Percentiles rank a stretch among this genome's conserved stretches.
These are phyloP conservation scores for Aurantiochytrium sp. DNA, from an alignment of 108 stramenopile genomes.

Conservation along the genomic window DNA sequence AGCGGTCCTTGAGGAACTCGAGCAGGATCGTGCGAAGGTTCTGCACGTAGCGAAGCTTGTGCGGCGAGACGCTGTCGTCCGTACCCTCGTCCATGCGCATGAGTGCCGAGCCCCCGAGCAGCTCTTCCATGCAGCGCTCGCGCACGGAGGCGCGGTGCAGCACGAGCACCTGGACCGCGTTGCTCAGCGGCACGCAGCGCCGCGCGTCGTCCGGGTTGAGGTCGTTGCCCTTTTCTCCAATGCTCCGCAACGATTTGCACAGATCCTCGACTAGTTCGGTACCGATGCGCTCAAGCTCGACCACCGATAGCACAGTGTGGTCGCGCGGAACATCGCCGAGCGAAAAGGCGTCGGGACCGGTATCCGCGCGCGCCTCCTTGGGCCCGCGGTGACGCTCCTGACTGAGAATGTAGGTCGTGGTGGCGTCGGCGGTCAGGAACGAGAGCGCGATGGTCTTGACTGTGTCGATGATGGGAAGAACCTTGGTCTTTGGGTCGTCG, in stretches of 20 bases:
- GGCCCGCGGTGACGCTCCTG: not conserved
- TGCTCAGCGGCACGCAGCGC: not conserved
- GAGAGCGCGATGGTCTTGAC: conserved; percentile 17
- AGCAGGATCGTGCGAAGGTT: not conserved
- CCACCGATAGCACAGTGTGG: not conserved
- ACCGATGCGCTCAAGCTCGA: not conserved
- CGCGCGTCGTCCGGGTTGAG: not conserved
- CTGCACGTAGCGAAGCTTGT: conserved; percentile 13
- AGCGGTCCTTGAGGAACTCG: not conserved
- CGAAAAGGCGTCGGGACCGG: not conserved
- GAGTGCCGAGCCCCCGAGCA: not conserved
- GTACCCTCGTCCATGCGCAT: not conserved
- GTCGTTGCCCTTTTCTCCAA: conserved; percentile 20
- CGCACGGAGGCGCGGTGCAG: conserved; percentile 13
- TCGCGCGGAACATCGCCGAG: not conserved
- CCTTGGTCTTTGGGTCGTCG: not conserved
- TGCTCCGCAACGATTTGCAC: not conserved
- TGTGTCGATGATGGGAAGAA: not conserved
- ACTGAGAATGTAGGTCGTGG: not conserved
- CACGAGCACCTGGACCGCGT: not conserved
- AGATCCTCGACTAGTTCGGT: not conserved
- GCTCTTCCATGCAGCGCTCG: not conserved
- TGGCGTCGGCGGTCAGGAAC: not conserved
- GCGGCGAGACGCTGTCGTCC: not conserved
- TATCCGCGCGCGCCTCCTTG: not conserved